Evolutionary conservation across 1,284 basidiomycete genomes (phyloP).

Genomic region (Rhodotorula glutinis): DNA sequence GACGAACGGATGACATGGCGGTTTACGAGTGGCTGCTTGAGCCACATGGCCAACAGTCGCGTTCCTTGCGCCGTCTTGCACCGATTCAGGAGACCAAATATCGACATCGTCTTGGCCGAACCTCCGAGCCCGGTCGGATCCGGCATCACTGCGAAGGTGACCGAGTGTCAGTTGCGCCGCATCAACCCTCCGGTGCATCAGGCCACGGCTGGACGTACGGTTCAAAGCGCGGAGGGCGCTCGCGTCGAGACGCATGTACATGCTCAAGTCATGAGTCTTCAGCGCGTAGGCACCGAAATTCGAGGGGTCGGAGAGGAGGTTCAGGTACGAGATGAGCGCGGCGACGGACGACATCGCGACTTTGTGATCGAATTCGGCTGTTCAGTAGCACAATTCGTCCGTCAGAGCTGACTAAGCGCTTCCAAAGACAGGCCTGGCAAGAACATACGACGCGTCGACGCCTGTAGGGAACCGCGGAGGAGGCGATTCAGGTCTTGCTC

Average conservation of each 20-base stretch:
- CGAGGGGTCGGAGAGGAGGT: constrained; percentile 72
- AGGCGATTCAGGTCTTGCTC: constrained; percentile 81
- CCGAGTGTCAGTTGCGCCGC: too few species aligned
- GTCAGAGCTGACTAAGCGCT: too few species aligned
- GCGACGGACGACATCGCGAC: constrained; percentile 74
- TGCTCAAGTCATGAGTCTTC: constrained; percentile 82
- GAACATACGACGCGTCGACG: constrained; percentile 52
- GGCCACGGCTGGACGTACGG: constrained; percentile 50
- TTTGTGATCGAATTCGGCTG: constrained; percentile 76
- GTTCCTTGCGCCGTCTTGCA: constrained; percentile 96
- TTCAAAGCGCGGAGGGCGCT: constrained; percentile 89
- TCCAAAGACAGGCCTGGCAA: too few species aligned
- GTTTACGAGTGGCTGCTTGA: constrained; percentile 95
- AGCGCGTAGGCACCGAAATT: constrained; percentile 81
- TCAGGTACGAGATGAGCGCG: constrained; percentile 79
- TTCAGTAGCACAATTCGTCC: not conserved
- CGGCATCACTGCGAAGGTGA: constrained; percentile 32
- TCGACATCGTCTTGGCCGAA: constrained; percentile 67
- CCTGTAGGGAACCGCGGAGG: constrained; percentile 57
- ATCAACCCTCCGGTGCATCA: not conserved
- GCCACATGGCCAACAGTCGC: constrained; percentile 84
- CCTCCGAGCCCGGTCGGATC: constrained; percentile 37
- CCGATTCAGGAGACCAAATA: constrained; percentile 86
- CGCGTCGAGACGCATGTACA: constrained; percentile 94
- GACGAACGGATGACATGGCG: constrained; percentile 82